Evolutionary conservation across 441 rosid genomes (phyloP), one percentile per base, ranked within the genome.

Genomic region (Pelargonium exstipulatum): DNA sequence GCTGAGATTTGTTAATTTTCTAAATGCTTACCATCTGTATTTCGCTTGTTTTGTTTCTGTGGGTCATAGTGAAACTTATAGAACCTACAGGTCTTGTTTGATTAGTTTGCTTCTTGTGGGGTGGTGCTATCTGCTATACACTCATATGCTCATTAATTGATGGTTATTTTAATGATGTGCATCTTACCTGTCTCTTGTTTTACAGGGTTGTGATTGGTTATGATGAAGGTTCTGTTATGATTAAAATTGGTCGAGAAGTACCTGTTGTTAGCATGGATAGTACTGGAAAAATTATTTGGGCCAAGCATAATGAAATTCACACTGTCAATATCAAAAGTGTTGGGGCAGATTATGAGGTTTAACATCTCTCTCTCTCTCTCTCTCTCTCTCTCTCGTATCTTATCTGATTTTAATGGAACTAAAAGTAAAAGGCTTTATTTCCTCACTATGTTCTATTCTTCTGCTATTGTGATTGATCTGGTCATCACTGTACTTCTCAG

Each of bases 211-310:
- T 89, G 70, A 88, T 92, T 81, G 99, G 99, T 72, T 95, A 90
- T 78, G 99, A 95, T 69, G 98, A 95, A 83, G 99, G 98, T 75
- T 88, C 95, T 71, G 87, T 92, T 76, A 88, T 95, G 97, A 96
- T 95, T 68, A 92, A 95, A 87, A 85, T 95, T 69, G 99, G 98
- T 57, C 88, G 93, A 68, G 98, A 95, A 84, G 90, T 83, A 68
- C 99, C 99, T 71, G 97, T 95, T 46, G 96, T 97, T 67, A 95
- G 99, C 74, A 95, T 95, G 99, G 99, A 95, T 80, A 90, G 82
- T 79, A 88, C 95, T 81, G 99, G 99, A 70, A 95, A 90, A 80
- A 88, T 95, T 75, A 92, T 95, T 73, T 95, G 99, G 99, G 98
- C 99, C 32, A 95, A 89, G 79, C 99, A 95, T 80, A 95, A 95